phyloP scores from a whole-genome alignment of 2,329 filamentous ascomycete genomes.

The Thielaviopsis euricoi region DNA sequence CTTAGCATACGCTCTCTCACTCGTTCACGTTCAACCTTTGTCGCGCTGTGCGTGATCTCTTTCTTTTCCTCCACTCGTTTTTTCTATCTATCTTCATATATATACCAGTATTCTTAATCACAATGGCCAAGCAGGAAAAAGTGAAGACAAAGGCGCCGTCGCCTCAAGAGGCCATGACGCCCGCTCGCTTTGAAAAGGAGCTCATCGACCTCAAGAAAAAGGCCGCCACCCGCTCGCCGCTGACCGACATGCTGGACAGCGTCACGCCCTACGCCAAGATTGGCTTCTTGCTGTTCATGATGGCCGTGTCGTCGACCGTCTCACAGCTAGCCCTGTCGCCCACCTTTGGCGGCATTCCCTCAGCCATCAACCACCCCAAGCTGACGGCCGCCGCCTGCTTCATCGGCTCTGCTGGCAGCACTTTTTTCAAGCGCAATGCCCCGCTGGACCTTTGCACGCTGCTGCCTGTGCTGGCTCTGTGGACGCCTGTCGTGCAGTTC shows the following conservation, averaged over 20 bases:
- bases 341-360: constrained; percentile 72
- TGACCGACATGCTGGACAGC: constrained; percentile 18
- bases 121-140: constrained; percentile 8
- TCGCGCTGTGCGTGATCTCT: neutral
- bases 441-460: constrained; percentile 32
- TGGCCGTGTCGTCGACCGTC: constrained; percentile 49
- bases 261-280: constrained; percentile 21
- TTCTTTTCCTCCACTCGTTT: neutral
- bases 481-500: constrained; percentile 57
- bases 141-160: constrained; percentile 2
- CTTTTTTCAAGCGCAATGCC: constrained; percentile 34
- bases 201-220: constrained; percentile 33
- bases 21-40: too few species aligned
- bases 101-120: neutral
- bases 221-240: constrained; percentile 21
- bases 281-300: constrained; percentile 27
- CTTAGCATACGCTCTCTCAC: too few species aligned
- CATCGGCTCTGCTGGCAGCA: constrained; percentile 53
- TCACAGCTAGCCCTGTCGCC: constrained; percentile 68
- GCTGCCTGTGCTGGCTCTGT: constrained; percentile 59
- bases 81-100: neutral
- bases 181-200: constrained; percentile 37
- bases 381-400: constrained; percentile 51
- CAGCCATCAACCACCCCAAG: constrained; percentile 53
- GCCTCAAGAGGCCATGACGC: constrained; percentile 24